Conservation (phyloP, 164 flowering plant genomes). For the Liriodendron chinense region DNA sequence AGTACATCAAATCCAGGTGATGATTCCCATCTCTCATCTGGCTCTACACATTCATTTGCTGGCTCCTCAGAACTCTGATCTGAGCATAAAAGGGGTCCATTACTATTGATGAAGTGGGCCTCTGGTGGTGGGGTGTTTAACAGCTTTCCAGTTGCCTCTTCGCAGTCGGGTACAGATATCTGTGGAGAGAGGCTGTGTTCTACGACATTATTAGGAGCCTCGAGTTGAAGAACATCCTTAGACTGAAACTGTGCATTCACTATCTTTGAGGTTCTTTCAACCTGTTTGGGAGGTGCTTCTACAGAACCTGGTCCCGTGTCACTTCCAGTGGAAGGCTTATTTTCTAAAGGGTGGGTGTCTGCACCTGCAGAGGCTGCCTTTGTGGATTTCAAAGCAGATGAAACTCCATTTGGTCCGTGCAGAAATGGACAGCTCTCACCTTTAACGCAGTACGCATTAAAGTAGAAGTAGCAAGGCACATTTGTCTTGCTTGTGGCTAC, state of each 20-base stretch:
- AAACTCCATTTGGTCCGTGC: constrained; percentile 39
- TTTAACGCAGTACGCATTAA: constrained; percentile 59
- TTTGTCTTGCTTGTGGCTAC: constrained; percentile 36
- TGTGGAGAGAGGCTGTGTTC: constrained; percentile 27
- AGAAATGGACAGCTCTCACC: constrained; percentile 62
- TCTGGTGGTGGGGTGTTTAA: constrained; percentile 15
- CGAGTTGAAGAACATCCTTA: constrained; percentile 17
- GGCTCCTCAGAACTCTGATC: constrained; percentile 41
- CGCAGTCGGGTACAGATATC: constrained; percentile 24
- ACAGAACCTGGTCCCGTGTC: constrained; percentile 13
- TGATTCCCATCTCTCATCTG: constrained; percentile 65
- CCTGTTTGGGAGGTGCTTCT: constrained; percentile 18
- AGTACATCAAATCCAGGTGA: constrained; percentile 83
- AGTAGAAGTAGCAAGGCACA: constrained; percentile 65
- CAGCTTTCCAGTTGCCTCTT: constrained; percentile 23
- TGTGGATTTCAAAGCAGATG: constrained; percentile 20
- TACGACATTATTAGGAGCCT: constrained; percentile 7
- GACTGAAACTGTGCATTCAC: constrained; percentile 12
- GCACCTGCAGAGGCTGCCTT: constrained; percentile 21
- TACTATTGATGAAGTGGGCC: not conserved
- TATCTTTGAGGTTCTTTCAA: constrained; percentile 12
- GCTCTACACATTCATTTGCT: constrained; percentile 31
- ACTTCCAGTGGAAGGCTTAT: constrained; percentile 24
- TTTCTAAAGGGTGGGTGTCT: constrained; percentile 24
- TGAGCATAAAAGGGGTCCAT: constrained; percentile 1